Base-by-base conservation (phyloP, 2,329 filamentous ascomycete genomes). In the Periconia macrospinosa region DNA sequence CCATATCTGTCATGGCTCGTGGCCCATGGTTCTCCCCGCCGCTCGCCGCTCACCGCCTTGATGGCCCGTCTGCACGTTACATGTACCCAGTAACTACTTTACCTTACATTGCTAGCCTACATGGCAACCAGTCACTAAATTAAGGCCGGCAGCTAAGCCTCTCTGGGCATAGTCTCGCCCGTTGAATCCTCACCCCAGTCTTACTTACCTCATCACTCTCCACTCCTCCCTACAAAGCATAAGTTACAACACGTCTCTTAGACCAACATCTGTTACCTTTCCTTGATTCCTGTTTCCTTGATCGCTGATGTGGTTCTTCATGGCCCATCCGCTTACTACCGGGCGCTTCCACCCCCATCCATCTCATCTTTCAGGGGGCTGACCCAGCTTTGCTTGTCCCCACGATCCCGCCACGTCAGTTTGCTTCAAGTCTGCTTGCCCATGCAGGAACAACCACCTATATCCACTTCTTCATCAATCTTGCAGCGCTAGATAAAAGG, bases 371-470 rank as follows among this genome's bases (percentile, higher is more conserved):
- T 18, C 47, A 45, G 47, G 42, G 53, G 50, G 40, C 46, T 41
- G 30, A 57, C 41, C 35, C 40, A 47, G 50, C 52, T 47, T 50
- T 56, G 46, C 61, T 59, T 58, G 45, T 63, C 58, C 57, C 30
- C 47, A 33, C 45, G 50, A 58, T 54, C 59, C 61, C 64, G 68
- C 68, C 69, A 72, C 70, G 69, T 72, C 70, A 70, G 60, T 61
- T 54, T 52, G 57, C 60, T 57, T 54, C 58, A 58, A 55, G 47
- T 43, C 43, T 43, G 41, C 41, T 45, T 52, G 37, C 49, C 59
- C 62, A 70, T 70, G 69, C 70, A 71, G 69, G 69, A 71, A 72
- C 69, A 71, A 57, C 69, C 67, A 53, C 60, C 57, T 67, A 65
- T 47, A 53, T 53, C 63, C 65, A 49, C 54, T 52, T 65, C 65